Evolutionary conservation across 371 early-diverging fungal species (phyloP).

Genomic region (Zychaea mexicana): DNA sequence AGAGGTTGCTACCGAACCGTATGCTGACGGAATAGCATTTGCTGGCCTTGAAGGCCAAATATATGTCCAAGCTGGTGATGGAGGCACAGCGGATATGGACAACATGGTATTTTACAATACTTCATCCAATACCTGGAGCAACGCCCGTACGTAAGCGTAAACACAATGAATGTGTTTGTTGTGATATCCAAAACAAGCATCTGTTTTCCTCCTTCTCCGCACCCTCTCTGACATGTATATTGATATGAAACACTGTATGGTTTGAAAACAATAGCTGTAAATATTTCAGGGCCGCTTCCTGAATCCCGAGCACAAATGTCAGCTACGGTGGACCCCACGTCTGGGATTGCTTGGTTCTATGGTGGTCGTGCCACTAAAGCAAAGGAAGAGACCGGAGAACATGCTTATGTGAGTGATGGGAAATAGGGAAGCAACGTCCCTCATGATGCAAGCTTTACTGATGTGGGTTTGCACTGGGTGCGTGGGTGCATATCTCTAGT

Average conservation of each 20-base stretch:
- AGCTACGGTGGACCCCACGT: conserved; percentile 24
- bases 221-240: too few species aligned
- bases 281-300: conserved; percentile 10
- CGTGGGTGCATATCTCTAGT: conserved; percentile 9
- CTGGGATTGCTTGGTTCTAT: conserved; percentile 37
- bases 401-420: conserved; percentile 5
- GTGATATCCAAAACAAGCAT: too few species aligned
- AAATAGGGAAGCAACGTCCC: background rate
- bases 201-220: too few species aligned
- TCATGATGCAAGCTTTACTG: background rate
- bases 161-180: too few species aligned
- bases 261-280: conserved; percentile 9
- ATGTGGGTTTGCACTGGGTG: too few species aligned
- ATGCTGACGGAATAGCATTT: conserved; percentile 36
- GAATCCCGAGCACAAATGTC: conserved; percentile 31
- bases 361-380: conserved; percentile 29
- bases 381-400: background rate
- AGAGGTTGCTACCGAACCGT: conserved; percentile 17
- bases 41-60: conserved; percentile 16
- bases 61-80: conserved; percentile 30
- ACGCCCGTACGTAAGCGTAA: background rate
- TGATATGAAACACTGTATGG: too few species aligned
- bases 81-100: conserved; percentile 17
- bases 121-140: conserved; percentile 10
- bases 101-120: conserved; percentile 26